A percentile compares a stretch with the other conserved stretches of the same genome.
These are phyloP conservation scores for Kokia cookei DNA, from an alignment of 441 rosid genomes.

Conservation along the genomic window DNA sequence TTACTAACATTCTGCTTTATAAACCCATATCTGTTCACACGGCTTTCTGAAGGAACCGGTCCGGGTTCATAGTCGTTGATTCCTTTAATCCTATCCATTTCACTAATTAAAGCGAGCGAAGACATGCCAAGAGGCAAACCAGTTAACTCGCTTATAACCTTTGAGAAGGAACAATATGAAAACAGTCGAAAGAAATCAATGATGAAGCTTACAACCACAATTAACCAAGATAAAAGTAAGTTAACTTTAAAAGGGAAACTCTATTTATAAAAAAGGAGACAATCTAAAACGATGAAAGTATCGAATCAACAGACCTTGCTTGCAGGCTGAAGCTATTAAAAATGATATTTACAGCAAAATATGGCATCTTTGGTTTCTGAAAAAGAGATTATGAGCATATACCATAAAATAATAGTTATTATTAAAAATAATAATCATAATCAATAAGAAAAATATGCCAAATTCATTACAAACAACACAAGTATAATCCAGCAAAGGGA, in stretches of 20 bases:
- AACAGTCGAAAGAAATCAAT: slow-evolving; percentile 5
- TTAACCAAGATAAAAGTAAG: neutral
- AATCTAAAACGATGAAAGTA: neutral
- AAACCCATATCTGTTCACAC: slow-evolving; percentile 74
- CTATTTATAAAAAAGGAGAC: neutral
- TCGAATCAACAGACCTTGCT: neutral
- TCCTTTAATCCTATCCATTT: slow-evolving; percentile 60
- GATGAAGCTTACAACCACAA: neutral
- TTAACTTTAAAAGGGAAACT: neutral
- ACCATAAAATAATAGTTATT: neutral
- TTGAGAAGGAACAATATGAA: slow-evolving; percentile 22
- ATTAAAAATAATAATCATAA: neutral
- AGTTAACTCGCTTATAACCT: slow-evolving; percentile 4
- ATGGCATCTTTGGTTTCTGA: neutral
- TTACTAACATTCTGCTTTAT: slow-evolving; percentile 54
- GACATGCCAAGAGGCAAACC: slow-evolving; percentile 12
- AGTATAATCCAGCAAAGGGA: slow-evolving; percentile 4
- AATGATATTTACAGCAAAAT: neutral
- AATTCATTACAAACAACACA: neutral
- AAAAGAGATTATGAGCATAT: neutral
- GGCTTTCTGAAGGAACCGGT: slow-evolving; percentile 57
- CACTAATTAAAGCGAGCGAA: slow-evolving; percentile 25
- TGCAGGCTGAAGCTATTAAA: neutral
- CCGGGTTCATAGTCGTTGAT: slow-evolving; percentile 60
- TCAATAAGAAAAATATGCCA: neutral